Conservation (phyloP, 306 rosid species). For the Fagus sylvatica region DNA sequence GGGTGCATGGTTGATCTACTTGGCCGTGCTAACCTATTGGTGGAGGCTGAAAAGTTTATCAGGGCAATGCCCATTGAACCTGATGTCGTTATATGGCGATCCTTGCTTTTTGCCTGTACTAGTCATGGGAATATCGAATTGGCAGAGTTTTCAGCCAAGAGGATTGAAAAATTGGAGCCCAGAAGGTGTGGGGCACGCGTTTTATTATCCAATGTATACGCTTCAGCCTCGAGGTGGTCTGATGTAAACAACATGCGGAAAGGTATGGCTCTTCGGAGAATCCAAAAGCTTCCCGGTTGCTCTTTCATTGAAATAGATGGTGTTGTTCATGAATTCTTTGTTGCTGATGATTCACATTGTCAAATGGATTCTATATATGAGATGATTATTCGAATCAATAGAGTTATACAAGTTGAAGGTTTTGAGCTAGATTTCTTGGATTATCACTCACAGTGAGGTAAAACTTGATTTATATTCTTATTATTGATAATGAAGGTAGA, state of each 20-base stretch:
- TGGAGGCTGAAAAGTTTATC: conserved; percentile 19
- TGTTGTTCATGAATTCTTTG: conserved; percentile 21
- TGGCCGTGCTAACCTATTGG: conserved; percentile 24
- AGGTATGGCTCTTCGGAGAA: neutral
- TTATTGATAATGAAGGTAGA: neutral
- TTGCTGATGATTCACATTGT: conserved; percentile 10
- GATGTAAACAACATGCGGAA: conserved; percentile 22
- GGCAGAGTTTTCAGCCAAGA: conserved; percentile 20
- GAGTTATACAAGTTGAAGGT: neutral
- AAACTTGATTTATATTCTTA: neutral
- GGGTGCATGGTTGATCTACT: conserved; percentile 34
- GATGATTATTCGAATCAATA: neutral
- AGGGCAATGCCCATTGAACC: conserved; percentile 22
- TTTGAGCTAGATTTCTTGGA: neutral
- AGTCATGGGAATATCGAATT: neutral
- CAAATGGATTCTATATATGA: conserved; percentile 8
- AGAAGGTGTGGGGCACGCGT: conserved; percentile 1
- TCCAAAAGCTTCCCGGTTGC: conserved; percentile 26
- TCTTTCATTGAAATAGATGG: conserved; percentile 26
- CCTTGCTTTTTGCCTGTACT: conserved; percentile 23
- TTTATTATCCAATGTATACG: conserved; percentile 22
- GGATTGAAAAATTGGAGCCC: conserved; percentile 25
- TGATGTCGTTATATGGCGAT: conserved; percentile 28
- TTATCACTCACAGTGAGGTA: neutral
- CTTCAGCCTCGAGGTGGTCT: conserved; percentile 24